Evolutionary conservation across 441 rosid genomes (phyloP).

Genomic region (California macrophylla): DNA sequence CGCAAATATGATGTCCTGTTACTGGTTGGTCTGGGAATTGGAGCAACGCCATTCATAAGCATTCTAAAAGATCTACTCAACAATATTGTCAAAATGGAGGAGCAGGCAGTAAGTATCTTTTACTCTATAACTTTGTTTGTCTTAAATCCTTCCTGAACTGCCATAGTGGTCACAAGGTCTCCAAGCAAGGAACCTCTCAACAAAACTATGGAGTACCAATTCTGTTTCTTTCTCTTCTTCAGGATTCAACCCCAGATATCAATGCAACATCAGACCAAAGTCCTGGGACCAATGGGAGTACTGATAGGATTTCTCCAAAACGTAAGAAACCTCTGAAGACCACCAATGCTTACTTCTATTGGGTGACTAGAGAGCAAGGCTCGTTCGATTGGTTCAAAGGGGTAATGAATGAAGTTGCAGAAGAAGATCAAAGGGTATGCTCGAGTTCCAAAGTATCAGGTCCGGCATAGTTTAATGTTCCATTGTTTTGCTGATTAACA

Average conservation of each 20-base stretch:
- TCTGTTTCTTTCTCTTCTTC: not conserved
- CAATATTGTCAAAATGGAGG: constrained; percentile 49
- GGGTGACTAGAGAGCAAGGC: constrained; percentile 91
- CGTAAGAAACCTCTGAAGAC: constrained; percentile 47
- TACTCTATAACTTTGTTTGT: not conserved
- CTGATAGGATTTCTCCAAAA: constrained; percentile 11
- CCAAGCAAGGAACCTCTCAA: too few relatives aligned
- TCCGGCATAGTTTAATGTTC: not conserved
- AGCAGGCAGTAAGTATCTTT: constrained; percentile 25
- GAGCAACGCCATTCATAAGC: constrained; percentile 96
- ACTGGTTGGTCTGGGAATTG: constrained; percentile 85
- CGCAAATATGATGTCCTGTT: constrained; percentile 78
- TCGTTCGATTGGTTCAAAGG: constrained; percentile 97
- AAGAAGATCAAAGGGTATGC: constrained; percentile 67
- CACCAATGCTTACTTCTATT: constrained; percentile 76
- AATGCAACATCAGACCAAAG: constrained; percentile 41
- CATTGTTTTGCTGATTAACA: not conserved
- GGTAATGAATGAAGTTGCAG: constrained; percentile 81
- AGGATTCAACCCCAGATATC: constrained; percentile 53
- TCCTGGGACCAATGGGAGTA: too few relatives aligned
- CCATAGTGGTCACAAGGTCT: not conserved
- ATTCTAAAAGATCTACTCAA: constrained; percentile 80
- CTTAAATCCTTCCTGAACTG: not conserved
- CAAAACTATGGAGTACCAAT: not conserved
- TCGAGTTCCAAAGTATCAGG: not conserved